Conservation (phyloP, 1,139 yeast genomes). For the Blastobotrys illinoisensis region DNA sequence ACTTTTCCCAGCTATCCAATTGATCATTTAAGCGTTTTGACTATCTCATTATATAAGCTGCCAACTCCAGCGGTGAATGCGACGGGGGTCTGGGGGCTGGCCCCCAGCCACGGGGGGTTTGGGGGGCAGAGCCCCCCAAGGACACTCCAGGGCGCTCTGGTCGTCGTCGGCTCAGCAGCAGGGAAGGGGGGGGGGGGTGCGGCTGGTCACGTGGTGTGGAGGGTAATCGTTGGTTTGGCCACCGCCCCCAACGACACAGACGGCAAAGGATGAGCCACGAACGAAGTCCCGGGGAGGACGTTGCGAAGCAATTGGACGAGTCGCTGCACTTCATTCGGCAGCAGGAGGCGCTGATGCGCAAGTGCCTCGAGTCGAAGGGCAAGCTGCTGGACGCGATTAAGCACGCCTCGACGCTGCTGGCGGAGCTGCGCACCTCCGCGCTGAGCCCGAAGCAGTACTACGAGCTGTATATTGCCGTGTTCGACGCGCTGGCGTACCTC, state of each 20-base stretch:
- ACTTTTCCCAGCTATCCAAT: too few relatives aligned
- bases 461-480: slow-evolving; percentile 79
- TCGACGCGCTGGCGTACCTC: slow-evolving; percentile 73
- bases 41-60: too few relatives aligned
- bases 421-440: slow-evolving; percentile 71
- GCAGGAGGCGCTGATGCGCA: slow-evolving; percentile 73
- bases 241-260: too few relatives aligned
- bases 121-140: too few relatives aligned
- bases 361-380: slow-evolving; percentile 59
- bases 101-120: too few relatives aligned
- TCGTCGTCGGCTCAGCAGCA: background rate
- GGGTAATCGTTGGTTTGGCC: too few relatives aligned
- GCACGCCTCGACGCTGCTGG: slow-evolving; percentile 77
- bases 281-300: slow-evolving; percentile 16
- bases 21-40: too few relatives aligned
- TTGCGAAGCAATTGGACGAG: slow-evolving; percentile 39
- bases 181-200: background rate
- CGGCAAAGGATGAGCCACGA: background rate
- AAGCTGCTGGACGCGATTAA: slow-evolving; percentile 83
- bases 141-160: too few relatives aligned
- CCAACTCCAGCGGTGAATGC: too few relatives aligned
- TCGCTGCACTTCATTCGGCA: slow-evolving; percentile 56
- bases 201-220: too few relatives aligned
- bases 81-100: too few relatives aligned
- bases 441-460: slow-evolving; percentile 90